These are phyloP conservation scores for Jaapia argillacea DNA, from an alignment of 768 basidiomycete species.

Conservation along the genomic window DNA sequence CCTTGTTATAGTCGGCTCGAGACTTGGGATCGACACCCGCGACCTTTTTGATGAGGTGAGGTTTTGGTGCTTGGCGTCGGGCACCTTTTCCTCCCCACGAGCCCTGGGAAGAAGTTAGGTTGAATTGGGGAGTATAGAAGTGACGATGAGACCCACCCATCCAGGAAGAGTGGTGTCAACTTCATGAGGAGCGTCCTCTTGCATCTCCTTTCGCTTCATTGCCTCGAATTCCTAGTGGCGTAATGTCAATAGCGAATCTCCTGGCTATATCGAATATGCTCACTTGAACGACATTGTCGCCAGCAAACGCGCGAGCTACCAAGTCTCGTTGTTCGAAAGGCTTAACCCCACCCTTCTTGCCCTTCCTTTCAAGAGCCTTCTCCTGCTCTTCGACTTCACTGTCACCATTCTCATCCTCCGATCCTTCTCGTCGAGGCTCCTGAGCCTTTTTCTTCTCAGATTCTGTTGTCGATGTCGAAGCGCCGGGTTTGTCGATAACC, in stretches of 20 bases:
- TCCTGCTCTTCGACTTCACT: constrained; percentile 72
- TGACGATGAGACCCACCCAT: constrained; percentile 55
- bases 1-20: constrained; percentile 77
- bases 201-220: constrained; percentile 73
- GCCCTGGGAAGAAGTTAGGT: constrained; percentile 40
- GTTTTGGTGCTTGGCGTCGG: constrained; percentile 48
- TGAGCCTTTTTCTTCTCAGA: neutral
- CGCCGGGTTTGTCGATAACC: constrained; percentile 9
- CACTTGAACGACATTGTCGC: constrained; percentile 91
- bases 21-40: constrained; percentile 70
- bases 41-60: constrained; percentile 69
- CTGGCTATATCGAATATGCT: constrained; percentile 11
- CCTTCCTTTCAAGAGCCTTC: constrained; percentile 26
- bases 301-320: constrained; percentile 92
- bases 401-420: constrained; percentile 42
- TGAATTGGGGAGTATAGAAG: constrained; percentile 1
- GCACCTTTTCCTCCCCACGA: constrained; percentile 84
- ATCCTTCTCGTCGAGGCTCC: constrained; percentile 11
- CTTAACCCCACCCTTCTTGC: constrained; percentile 29
- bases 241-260: constrained; percentile 1
- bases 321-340: constrained; percentile 89
- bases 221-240: constrained; percentile 69
- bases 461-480: constrained; percentile 1
- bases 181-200: constrained; percentile 78
- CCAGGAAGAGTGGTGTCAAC: constrained; percentile 89